Conservation (phyloP, 805 yeast species). For the Groenewaldozyma tartarivorans region DNA sequence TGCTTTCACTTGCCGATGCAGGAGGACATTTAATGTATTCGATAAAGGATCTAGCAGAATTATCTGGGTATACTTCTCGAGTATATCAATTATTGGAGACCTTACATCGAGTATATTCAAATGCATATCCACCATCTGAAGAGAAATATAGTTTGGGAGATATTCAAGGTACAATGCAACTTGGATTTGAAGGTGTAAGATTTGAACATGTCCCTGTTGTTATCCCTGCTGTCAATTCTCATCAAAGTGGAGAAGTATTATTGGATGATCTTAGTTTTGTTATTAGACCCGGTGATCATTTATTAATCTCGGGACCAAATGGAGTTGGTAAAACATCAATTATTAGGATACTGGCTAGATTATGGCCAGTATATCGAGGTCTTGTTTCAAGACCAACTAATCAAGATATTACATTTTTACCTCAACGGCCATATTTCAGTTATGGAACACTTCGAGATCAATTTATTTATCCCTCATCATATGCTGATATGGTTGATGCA, state of each 20-base stretch:
- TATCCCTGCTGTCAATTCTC: conserved; percentile 44
- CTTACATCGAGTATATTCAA: conserved; percentile 73
- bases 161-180: conserved; percentile 73
- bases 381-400: conserved; percentile 63
- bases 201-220: conserved; percentile 76
- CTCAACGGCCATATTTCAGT: conserved; percentile 78
- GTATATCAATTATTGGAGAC: conserved; percentile 68
- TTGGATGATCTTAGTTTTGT: conserved; percentile 55
- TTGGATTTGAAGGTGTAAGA: conserved; percentile 66
- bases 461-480: conserved; percentile 74
- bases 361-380: conserved; percentile 87
- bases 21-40: conserved; percentile 93
- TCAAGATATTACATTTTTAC: conserved; percentile 63
- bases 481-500: conserved; percentile 63
- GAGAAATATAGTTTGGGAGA: conserved; percentile 32
- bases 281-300: conserved; percentile 52
- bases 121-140: conserved; percentile 18
- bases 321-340: conserved; percentile 88
- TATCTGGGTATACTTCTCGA: conserved; percentile 84
- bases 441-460: conserved; percentile 83
- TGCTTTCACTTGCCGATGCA: conserved; percentile 89
- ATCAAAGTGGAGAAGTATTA: conserved; percentile 42
- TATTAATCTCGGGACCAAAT: conserved; percentile 76
- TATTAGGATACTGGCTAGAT: conserved; percentile 71
- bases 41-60: conserved; percentile 80